A percentile compares a stretch with the other conserved stretches of the same genome.
phyloP scores from a whole-genome alignment of 2,329 filamentous ascomycete species.

The Talaromyces rugulosus region DNA sequence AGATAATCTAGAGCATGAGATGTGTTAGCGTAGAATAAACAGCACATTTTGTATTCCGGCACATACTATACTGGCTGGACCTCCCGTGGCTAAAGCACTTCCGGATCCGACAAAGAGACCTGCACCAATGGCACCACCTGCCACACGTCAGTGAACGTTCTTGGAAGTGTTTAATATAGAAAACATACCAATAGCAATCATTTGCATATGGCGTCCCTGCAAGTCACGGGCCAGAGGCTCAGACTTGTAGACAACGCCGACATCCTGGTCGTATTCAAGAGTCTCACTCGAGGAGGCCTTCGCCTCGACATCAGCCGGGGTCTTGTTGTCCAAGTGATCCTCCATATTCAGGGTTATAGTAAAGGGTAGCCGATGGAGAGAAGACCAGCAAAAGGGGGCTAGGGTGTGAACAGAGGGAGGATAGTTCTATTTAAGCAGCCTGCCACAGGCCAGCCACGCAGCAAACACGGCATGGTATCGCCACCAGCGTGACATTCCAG shows the following conservation, averaged over 20 bases:
- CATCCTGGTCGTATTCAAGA: background rate
- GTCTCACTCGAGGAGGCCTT: background rate
- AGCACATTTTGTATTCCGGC: background rate
- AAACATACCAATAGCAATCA: constrained; percentile 35
- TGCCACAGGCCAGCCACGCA: background rate
- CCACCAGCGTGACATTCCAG: background rate
- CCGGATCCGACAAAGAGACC: constrained; percentile 41
- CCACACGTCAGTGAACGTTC: background rate
- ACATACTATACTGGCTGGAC: constrained; percentile 29
- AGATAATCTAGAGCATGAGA: constrained; percentile 19
- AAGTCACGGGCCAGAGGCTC: constrained; percentile 24
- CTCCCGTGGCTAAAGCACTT: constrained; percentile 30
- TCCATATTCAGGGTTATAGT: background rate
- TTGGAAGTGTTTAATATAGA: background rate
- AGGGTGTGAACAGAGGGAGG: background rate
- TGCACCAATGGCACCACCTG: constrained; percentile 34
- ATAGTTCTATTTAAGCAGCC: background rate
- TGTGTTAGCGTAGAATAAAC: background rate
- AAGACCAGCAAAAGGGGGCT: background rate
- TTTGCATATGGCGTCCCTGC: constrained; percentile 34
- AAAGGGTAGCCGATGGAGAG: background rate
- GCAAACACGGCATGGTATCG: background rate
- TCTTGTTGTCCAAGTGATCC: background rate
- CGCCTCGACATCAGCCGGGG: background rate
- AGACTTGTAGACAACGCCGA: background rate